Conservation (phyloP, 176 grass and related monocot species). For the Hordeum marinum region DNA sequence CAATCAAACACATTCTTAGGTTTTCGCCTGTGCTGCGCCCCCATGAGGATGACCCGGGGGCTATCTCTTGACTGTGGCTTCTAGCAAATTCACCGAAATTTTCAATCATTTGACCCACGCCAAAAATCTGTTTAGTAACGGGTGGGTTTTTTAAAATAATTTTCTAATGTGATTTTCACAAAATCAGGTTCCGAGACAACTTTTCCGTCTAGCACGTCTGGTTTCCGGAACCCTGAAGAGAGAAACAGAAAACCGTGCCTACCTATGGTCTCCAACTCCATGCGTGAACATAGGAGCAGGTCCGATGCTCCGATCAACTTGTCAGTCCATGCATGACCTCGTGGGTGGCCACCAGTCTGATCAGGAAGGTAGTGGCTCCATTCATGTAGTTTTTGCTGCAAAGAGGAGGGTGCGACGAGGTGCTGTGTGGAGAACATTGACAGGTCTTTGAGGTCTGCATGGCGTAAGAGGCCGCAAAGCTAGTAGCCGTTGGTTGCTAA, state of each 20-base stretch:
- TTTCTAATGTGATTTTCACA: too few species aligned
- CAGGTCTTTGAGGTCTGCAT: slow-evolving; percentile 14
- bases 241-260: background rate
- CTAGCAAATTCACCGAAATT: background rate
- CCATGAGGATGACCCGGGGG: too few species aligned
- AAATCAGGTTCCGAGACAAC: too few species aligned
- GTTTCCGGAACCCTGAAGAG: too few species aligned
- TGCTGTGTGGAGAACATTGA: slow-evolving; percentile 2
- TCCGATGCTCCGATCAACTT: background rate
- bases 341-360: background rate
- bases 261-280: background rate
- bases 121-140: background rate
- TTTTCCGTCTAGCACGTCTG: too few species aligned
- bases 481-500: slow-evolving; percentile 22
- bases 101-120: background rate
- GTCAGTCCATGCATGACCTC: slow-evolving; percentile 8
- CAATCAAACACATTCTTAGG: too few species aligned
- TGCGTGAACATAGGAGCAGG: background rate
- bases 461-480: slow-evolving; percentile 36
- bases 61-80: too few species aligned
- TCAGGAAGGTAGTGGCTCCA: background rate
- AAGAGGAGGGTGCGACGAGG: background rate
- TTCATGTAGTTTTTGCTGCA: slow-evolving; percentile 17
- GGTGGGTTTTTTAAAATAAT: background rate
- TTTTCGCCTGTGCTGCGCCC: too few species aligned